A percentile compares a stretch with the other conserved stretches of the same genome.
These are phyloP conservation scores for Candida sakaeoensis DNA, from an alignment of 805 yeast genomes.

Conservation along the genomic window DNA sequence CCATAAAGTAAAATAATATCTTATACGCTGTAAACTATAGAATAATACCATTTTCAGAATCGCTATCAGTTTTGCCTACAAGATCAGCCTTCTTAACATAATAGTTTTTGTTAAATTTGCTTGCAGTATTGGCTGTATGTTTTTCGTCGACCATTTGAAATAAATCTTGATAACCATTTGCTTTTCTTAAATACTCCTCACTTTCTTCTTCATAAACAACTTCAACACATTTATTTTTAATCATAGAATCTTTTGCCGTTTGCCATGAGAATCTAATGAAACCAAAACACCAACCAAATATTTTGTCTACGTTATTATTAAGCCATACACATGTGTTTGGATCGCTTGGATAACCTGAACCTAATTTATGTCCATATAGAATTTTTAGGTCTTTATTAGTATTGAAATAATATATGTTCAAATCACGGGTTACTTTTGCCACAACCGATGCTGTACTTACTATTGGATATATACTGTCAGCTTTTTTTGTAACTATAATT, in stretches of 20 bases:
- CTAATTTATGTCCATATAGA: conserved; percentile 44
- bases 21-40: too few species aligned
- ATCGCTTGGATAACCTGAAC: conserved; percentile 95
- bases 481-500: conserved; percentile 88
- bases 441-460: conserved; percentile 94
- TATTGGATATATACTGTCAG: conserved; percentile 87
- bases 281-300: conserved; percentile 82
- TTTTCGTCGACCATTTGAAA: conserved; percentile 16
- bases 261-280: conserved; percentile 90
- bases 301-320: conserved; percentile 52
- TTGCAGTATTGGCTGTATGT: background rate
- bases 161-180: conserved; percentile 27
- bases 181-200: conserved; percentile 34
- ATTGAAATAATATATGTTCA: conserved; percentile 36
- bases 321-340: conserved; percentile 84
- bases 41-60: background rate
- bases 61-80: conserved; percentile 1
- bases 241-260: conserved; percentile 74
- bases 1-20: too few species aligned
- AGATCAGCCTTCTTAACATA: conserved; percentile 3
- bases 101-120: conserved; percentile 9
- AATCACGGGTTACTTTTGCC: conserved; percentile 94
- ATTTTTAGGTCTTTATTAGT: conserved; percentile 22
- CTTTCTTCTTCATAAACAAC: conserved; percentile 62
- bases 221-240: conserved; percentile 45